Evolutionary conservation across 2,329 filamentous ascomycete species (phyloP), one percentile per base, ranked within the genome.

Genomic region (Arthrobotrys musiformis): DNA sequence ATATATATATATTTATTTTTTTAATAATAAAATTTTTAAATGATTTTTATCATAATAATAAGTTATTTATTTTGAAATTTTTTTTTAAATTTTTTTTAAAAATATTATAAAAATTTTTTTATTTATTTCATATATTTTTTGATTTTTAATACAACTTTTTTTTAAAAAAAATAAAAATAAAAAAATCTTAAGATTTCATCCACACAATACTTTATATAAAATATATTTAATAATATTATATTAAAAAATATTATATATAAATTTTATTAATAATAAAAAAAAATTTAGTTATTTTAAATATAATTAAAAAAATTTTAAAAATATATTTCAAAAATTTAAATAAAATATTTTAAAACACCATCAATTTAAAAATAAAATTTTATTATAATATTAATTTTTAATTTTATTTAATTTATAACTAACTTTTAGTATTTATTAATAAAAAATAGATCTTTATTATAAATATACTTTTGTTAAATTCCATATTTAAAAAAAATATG

Each of bases 151-250:
- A 33, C 15, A 22, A 67, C 24, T 17, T 15, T 46, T 28, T 66
- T 54, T 35, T 19, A 72, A 17, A 67, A 33, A 64, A 72, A 72
- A 5, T 42, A 15, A 42, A 42, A 8, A 13, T 15, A 60, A 24
- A 30, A 60, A 24, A 17, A 37, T 9, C 15, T 13, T 35, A 17
- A 37, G 24, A 60, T 42, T 60, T 22, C 24, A 19, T 40, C 40
- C 30, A 60, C 17, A 37, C n/a, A n/a, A n/a, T n/a, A n/a, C n/a
- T n/a, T n/a, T n/a, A n/a, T n/a, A n/a, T n/a, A n/a, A n/a, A n/a
- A 35, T 28, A 19, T 35, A 60, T 60, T 35, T 19, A 17, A 15
- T 15, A 42, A n/a, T 42, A 15, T n/a, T 42, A 17, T 60, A 17
- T 30, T 17, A 13, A 60, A 24, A 30, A 60, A 24, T 35, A 37